Conservation (phyloP, 352 stramenopile genomes). For the Pythium dissotocum region DNA sequence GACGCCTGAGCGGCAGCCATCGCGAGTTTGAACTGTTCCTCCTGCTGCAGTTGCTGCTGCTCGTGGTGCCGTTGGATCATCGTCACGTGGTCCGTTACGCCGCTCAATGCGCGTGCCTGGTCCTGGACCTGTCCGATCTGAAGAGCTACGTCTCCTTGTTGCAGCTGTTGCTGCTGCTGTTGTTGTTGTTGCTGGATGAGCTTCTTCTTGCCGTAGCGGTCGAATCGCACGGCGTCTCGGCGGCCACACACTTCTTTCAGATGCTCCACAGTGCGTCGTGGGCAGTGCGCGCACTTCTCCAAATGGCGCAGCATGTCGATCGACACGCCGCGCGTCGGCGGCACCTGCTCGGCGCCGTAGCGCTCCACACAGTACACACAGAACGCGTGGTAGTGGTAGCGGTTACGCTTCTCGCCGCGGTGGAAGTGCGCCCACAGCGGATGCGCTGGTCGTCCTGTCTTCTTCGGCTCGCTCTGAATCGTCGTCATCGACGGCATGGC, state of each 20-base stretch:
- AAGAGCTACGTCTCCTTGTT: slow-evolving; percentile 2
- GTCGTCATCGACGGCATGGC: background rate
- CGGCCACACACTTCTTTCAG: slow-evolving; percentile 60
- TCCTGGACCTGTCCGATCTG: background rate
- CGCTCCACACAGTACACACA: slow-evolving; percentile 77
- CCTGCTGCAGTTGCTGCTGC: slow-evolving; percentile 1
- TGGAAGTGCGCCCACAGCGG: slow-evolving; percentile 84
- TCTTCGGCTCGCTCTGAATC: slow-evolving; percentile 36
- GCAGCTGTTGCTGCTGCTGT: slow-evolving; percentile 20
- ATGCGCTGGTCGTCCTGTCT: slow-evolving; percentile 69
- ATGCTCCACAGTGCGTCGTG: slow-evolving; percentile 57
- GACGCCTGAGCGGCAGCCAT: slow-evolving; percentile 1
- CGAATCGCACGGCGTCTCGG: slow-evolving; percentile 44
- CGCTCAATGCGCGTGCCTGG: background rate
- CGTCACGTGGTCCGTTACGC: background rate
- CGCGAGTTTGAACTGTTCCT: slow-evolving; percentile 2
- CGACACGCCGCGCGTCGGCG: slow-evolving; percentile 74
- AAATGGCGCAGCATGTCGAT: slow-evolving; percentile 82
- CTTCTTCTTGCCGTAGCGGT: slow-evolving; percentile 41
- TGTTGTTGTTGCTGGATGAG: slow-evolving; percentile 20
- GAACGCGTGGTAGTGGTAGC: slow-evolving; percentile 85
- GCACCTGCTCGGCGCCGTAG: slow-evolving; percentile 51
- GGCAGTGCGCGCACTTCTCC: slow-evolving; percentile 70
- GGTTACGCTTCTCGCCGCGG: slow-evolving; percentile 82
- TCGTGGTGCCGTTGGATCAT: slow-evolving; percentile 2